These are phyloP conservation scores for Arachis hypogaea DNA, from an alignment of 306 rosid species.

Conservation along the genomic window DNA sequence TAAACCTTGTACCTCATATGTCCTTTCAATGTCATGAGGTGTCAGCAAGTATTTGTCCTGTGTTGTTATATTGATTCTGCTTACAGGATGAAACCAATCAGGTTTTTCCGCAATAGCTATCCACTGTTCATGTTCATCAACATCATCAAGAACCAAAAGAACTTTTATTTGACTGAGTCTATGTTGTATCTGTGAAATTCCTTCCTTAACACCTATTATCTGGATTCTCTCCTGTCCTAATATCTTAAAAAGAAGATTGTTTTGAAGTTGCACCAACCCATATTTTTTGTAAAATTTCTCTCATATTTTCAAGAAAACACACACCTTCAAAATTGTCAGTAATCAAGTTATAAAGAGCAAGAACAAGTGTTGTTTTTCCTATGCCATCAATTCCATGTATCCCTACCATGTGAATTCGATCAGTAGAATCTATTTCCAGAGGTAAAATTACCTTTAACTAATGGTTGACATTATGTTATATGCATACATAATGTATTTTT, in stretches of 20 bases:
- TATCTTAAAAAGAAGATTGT: not conserved
- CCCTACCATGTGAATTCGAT: conserved; percentile 1
- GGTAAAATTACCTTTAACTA: not conserved
- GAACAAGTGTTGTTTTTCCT: conserved; percentile 29
- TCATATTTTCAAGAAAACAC: not conserved
- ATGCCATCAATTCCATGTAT: conserved; percentile 21
- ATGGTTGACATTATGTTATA: not conserved
- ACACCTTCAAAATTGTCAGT: not conserved
- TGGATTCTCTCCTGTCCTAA: not conserved
- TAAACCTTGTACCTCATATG: not conserved
- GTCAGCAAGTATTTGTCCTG: not conserved
- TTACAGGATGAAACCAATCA: not conserved
- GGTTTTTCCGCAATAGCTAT: not conserved
- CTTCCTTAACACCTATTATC: not conserved
- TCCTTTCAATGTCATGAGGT: not conserved
- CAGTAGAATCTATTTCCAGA: not conserved
- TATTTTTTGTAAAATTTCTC: not conserved
- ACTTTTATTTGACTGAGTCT: not conserved
- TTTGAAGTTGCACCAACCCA: not conserved
- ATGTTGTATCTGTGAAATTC: not conserved
- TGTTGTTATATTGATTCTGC: not conserved
- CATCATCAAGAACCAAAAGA: not conserved
- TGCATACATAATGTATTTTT: too few relatives aligned
- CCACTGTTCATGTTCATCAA: not conserved
- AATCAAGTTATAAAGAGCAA: not conserved